These are phyloP conservation scores for Suillus cothurnatus DNA, from an alignment of 768 basidiomycete genomes.

Conservation along the genomic window DNA sequence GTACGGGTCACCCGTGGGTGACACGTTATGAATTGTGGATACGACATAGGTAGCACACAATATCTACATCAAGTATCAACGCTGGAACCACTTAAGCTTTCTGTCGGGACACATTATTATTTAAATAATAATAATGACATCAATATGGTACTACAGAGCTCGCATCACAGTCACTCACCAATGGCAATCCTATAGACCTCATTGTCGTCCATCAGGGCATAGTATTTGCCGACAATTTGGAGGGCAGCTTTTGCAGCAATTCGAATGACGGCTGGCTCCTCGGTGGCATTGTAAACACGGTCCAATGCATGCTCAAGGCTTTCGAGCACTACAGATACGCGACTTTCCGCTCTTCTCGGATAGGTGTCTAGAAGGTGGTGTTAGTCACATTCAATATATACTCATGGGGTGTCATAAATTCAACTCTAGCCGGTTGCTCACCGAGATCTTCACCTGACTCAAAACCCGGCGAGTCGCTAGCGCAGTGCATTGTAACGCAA, in stretches of 20 bases:
- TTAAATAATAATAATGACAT: no score
- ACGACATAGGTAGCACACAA: no score
- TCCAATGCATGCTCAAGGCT: conserved; percentile 12
- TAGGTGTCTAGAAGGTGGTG: background rate
- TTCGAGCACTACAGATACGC: conserved; percentile 16
- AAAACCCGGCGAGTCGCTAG: background rate
- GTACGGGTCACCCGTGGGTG: no score
- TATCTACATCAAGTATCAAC: no score
- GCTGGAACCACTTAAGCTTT: no score
- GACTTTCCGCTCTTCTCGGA: background rate
- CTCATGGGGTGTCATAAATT: background rate
- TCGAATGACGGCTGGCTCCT: conserved; percentile 12
- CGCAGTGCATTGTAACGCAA: background rate
- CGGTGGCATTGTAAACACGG: conserved; percentile 7
- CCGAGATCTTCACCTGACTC: background rate
- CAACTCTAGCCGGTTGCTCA: background rate
- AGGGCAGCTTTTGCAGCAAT: conserved; percentile 19
- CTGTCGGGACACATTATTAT: no score
- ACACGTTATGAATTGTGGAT: no score
- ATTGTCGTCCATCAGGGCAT: conserved; percentile 24
- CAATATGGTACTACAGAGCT: background rate
- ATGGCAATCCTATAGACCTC: conserved; percentile 27
- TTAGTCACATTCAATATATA: background rate
- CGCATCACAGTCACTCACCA: background rate
- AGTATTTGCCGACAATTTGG: conserved; percentile 22